A percentile compares a stretch with the other conserved stretches of the same genome.
Evolutionary conservation across 805 yeast genomes (phyloP).

Genomic region (Wickerhamomyces queroliae): DNA sequence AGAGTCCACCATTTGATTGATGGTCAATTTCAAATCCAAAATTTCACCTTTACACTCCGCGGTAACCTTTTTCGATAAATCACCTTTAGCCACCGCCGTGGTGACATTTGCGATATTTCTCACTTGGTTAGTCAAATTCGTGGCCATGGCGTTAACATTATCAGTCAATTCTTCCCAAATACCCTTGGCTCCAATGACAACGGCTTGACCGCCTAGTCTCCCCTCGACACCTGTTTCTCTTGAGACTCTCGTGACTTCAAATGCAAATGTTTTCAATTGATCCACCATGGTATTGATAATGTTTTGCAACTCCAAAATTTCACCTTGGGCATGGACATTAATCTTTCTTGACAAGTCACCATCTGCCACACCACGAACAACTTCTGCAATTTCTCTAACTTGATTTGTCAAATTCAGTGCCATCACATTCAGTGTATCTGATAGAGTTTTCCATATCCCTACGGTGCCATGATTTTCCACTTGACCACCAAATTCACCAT

Average conservation of each 20-base stretch:
- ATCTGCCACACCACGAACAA: slow-evolving; percentile 87
- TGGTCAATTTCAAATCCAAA: slow-evolving; percentile 76
- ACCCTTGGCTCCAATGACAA: slow-evolving; percentile 77
- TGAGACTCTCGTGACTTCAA: slow-evolving; percentile 84
- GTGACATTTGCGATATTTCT: slow-evolving; percentile 86
- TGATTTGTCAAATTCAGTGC: slow-evolving; percentile 83
- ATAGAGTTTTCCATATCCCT: slow-evolving; percentile 82
- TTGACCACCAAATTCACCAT: slow-evolving; percentile 87
- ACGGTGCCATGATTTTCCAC: slow-evolving; percentile 81
- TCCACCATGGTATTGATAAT: slow-evolving; percentile 89
- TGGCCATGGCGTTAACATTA: slow-evolving; percentile 88
- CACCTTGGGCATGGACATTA: slow-evolving; percentile 88
- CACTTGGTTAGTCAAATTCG: slow-evolving; percentile 80
- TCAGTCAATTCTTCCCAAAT: slow-evolving; percentile 88
- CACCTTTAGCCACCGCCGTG: slow-evolving; percentile 86
- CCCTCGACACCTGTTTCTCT: slow-evolving; percentile 90
- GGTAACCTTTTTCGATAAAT: slow-evolving; percentile 75
- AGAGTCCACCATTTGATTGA: slow-evolving; percentile 90
- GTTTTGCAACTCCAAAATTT: slow-evolving; percentile 74
- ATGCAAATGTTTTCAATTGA: slow-evolving; percentile 79
- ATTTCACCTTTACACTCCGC: slow-evolving; percentile 92
- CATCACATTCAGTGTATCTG: slow-evolving; percentile 84
- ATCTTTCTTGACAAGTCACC: slow-evolving; percentile 82
- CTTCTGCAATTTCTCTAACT: slow-evolving; percentile 85
- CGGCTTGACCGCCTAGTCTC: slow-evolving; percentile 82